Percentiles rank a stretch among this genome's conserved stretches.
phyloP scores from a whole-genome alignment of 768 basidiomycete species.

The Postia placenta region DNA sequence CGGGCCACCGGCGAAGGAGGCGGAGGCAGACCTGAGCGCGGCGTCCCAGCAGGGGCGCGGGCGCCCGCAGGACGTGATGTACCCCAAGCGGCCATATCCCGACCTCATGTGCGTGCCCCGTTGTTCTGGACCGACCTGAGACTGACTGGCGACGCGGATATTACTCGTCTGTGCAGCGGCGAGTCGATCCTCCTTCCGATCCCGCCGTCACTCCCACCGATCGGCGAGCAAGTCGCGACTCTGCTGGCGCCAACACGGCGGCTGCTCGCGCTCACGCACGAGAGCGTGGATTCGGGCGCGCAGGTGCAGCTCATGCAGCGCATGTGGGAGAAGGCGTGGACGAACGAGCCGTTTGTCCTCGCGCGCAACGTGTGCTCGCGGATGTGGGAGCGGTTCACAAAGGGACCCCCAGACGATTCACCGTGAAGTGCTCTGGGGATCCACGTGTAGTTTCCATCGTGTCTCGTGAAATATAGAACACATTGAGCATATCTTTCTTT shows the following conservation, averaged over 20 bases:
- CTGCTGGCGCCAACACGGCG: conserved; percentile 53
- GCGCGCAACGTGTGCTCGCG: conserved; percentile 32
- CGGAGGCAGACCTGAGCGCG: not conserved
- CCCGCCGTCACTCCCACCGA: conserved; percentile 49
- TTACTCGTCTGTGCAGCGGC: conserved; percentile 4
- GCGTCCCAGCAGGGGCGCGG: not conserved
- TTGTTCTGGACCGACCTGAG: not conserved
- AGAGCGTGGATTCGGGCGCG: conserved; percentile 52
- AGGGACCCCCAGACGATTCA: conserved; percentile 15
- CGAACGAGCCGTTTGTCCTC: conserved; percentile 49
- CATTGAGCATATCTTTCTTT: no score
- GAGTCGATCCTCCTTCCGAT: conserved; percentile 51
- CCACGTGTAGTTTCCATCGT: no score
- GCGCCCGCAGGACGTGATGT: conserved; percentile 3
- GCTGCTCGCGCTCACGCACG: conserved; percentile 43
- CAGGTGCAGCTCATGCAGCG: conserved; percentile 51
- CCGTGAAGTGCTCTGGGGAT: not conserved
- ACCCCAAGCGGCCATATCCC: conserved; percentile 11
- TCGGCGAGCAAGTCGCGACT: conserved; percentile 46
- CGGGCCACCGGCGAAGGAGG: not conserved
- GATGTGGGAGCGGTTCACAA: conserved; percentile 33
- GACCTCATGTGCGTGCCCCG: conserved; percentile 13
- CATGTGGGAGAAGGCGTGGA: conserved; percentile 59
- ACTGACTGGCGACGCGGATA: not conserved
- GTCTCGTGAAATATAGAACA: no score